These are phyloP conservation scores for Cordia subcordata DNA, from an alignment of 257 asterid species.

Conservation along the genomic window DNA sequence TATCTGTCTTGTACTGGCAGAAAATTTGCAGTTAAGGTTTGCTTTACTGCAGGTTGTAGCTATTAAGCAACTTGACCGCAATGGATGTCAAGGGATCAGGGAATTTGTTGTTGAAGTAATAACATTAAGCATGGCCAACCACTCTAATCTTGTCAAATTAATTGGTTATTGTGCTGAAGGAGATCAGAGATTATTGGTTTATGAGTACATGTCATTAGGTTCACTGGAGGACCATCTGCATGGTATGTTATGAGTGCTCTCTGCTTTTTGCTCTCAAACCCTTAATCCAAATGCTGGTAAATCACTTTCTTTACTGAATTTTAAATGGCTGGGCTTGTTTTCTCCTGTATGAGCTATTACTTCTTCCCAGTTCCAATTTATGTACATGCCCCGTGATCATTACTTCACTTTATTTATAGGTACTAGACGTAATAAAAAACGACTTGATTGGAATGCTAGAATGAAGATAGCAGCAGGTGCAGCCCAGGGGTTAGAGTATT, in stretches of 20 bases:
- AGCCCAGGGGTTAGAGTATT: conserved; percentile 75
- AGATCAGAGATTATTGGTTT: conserved; percentile 66
- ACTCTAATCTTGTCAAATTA: conserved; percentile 66
- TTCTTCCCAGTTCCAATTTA: not conserved
- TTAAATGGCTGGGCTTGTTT: not conserved
- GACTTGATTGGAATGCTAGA: conserved; percentile 66
- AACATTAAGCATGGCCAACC: conserved; percentile 56
- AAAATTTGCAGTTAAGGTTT: conserved; percentile 6
- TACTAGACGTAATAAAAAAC: conserved; percentile 30
- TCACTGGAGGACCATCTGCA: conserved; percentile 77
- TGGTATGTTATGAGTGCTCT: conserved; percentile 31
- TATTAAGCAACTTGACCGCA: conserved; percentile 63
- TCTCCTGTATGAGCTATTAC: not conserved
- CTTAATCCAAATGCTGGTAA: not conserved
- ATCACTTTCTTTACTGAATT: not conserved
- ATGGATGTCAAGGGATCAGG: conserved; percentile 71
- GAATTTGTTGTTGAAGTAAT: conserved; percentile 71
- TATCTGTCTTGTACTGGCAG: not conserved
- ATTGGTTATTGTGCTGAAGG: conserved; percentile 79
- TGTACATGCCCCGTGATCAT: not conserved
- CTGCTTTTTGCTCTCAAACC: not conserved
- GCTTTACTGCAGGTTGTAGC: conserved; percentile 55
- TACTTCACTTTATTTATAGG: conserved; percentile 21
- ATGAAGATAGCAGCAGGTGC: conserved; percentile 88
- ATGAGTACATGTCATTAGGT: conserved; percentile 79